Conservation (phyloP, 2,329 filamentous ascomycete species). For the Trichoderma sp. region DNA sequence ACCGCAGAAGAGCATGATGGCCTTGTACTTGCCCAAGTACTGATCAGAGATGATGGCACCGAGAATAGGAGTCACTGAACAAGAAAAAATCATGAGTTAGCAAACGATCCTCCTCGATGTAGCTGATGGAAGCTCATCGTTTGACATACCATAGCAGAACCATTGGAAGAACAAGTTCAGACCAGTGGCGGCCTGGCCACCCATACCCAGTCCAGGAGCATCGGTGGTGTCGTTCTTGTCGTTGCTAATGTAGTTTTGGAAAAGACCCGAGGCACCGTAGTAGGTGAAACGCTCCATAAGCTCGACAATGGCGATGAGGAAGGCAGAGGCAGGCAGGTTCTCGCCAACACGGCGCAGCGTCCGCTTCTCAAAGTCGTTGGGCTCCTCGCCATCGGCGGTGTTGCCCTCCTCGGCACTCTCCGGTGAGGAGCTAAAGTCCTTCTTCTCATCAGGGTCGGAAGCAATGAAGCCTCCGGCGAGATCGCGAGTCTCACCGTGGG, state of each 20-base stretch:
- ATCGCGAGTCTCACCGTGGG: conserved; percentile 7
- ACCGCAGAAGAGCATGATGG: conserved; percentile 55
- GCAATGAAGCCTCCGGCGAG: conserved; percentile 18
- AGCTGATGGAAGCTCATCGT: background rate
- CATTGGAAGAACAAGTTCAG: conserved; percentile 57
- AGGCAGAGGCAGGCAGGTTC: conserved; percentile 53
- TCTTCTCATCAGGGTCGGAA: conserved; percentile 15
- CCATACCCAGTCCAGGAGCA: conserved; percentile 53
- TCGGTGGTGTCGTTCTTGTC: conserved; percentile 33
- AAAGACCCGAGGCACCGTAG: conserved; percentile 52
- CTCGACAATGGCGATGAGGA: conserved; percentile 56
- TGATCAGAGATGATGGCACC: conserved; percentile 57
- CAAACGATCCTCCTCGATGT: background rate
- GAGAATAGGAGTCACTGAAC: conserved; percentile 39
- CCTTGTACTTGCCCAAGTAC: conserved; percentile 60
- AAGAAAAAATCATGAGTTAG: background rate
- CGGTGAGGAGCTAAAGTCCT: conserved; percentile 6
- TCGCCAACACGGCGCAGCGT: conserved; percentile 53
- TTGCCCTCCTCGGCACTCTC: conserved; percentile 29
- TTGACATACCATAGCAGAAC: conserved; percentile 39
- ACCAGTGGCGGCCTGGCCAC: conserved; percentile 53
- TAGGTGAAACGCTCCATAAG: conserved; percentile 57
- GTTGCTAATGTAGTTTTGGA: conserved; percentile 53
- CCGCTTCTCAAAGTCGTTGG: conserved; percentile 49
- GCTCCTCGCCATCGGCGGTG: conserved; percentile 48